Conservation (phyloP, 1,284 basidiomycete genomes). For the Rugosomyces carneus region DNA sequence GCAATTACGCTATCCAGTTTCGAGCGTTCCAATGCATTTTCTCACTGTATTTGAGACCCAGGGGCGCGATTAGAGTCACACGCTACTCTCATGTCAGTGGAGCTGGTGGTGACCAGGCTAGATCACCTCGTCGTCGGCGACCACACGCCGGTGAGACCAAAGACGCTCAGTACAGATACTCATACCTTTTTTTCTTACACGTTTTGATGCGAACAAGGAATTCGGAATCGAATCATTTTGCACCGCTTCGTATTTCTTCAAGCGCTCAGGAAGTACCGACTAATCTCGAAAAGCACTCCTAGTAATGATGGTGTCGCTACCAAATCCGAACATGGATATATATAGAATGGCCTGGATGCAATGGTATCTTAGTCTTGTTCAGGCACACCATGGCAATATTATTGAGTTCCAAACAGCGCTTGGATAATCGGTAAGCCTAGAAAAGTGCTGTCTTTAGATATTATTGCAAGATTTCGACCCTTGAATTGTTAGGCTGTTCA, state of each 20-base stretch:
- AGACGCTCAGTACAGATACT: background rate
- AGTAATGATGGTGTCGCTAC: background rate
- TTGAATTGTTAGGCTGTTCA: constrained; percentile 5
- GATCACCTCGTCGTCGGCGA: background rate
- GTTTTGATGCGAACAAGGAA: constrained; percentile 4
- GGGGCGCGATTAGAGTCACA: constrained; percentile 9
- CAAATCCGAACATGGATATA: background rate
- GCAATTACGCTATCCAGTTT: constrained; percentile 17
- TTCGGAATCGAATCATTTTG: background rate
- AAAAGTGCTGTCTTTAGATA: constrained; percentile 4
- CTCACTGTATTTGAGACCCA: constrained; percentile 16
- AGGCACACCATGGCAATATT: background rate
- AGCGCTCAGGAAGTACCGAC: background rate
- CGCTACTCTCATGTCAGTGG: constrained; percentile 7
- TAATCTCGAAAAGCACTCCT: background rate
- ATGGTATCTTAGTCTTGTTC: background rate
- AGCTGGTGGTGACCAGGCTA: constrained; percentile 9
- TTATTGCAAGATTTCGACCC: constrained; percentile 5
- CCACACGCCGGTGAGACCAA: background rate
- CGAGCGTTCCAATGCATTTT: constrained; percentile 12
- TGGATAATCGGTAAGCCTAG: background rate
- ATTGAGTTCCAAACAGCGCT: background rate
- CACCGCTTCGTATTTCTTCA: background rate
- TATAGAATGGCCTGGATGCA: background rate
- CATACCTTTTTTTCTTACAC: background rate